Percentiles rank a stretch among this genome's conserved stretches.
Evolutionary conservation across 225 moss, liverwort and hornwort species (phyloP).

Genomic region (Lunularia cruciata): DNA sequence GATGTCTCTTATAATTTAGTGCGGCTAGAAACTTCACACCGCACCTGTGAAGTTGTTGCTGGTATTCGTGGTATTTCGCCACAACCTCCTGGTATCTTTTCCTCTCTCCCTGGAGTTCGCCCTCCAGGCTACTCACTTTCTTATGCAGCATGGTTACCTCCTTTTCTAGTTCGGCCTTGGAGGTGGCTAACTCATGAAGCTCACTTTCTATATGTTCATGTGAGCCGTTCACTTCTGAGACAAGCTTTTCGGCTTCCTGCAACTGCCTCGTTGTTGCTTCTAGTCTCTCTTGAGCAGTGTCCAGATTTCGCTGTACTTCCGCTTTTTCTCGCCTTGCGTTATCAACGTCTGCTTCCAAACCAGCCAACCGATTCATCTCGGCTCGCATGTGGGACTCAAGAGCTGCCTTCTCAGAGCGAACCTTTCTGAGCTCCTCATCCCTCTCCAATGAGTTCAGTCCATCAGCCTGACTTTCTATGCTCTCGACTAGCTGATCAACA

Average conservation of each 20-base stretch:
- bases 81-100: constrained; percentile 57
- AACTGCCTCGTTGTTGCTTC: constrained; percentile 43
- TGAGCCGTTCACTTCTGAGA: constrained; percentile 17
- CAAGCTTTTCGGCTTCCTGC: constrained; percentile 44
- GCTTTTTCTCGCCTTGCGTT: constrained; percentile 50
- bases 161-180: constrained; percentile 22
- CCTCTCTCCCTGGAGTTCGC: constrained; percentile 64
- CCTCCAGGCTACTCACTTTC: constrained; percentile 61
- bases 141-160: constrained; percentile 60
- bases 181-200: constrained; percentile 16
- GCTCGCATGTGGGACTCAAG: constrained; percentile 28
- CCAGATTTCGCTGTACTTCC: constrained; percentile 39
- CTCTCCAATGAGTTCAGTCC: constrained; percentile 19
- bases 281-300: constrained; percentile 28
- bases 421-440: constrained; percentile 39
- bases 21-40: not conserved
- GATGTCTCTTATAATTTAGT: not conserved
- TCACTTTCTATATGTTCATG: constrained; percentile 41
- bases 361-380: constrained; percentile 34
- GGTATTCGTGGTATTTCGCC: constrained; percentile 58
- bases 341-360: constrained; percentile 48
- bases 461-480: constrained; percentile 9
- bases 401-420: constrained; percentile 33
- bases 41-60: constrained; percentile 64
- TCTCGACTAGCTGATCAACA: constrained; percentile 15